Conservation (phyloP, 208 protist genomes). For the Acanthamoeba castellanii region DNA sequence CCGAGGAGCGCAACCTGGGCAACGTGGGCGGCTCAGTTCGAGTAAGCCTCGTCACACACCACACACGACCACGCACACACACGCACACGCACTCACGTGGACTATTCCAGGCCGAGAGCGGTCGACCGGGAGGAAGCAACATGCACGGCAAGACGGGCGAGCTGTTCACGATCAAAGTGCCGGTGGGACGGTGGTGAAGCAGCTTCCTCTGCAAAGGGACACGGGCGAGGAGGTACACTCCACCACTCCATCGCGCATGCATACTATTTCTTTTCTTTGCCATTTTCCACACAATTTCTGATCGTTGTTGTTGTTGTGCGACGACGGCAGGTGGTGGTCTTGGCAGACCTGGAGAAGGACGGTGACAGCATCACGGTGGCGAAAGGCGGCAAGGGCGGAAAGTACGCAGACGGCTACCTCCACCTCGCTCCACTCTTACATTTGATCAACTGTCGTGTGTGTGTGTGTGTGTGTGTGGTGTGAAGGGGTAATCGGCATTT, state of each 20-base stretch:
- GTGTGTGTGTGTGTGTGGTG: not conserved
- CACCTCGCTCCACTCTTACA: not conserved
- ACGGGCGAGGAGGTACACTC: not conserved
- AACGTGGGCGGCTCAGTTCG: not conserved
- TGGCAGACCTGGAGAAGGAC: slow-evolving; percentile 49
- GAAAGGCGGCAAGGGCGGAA: not conserved
- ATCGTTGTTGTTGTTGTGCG: no score
- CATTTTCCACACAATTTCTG: no score
- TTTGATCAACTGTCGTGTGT: not conserved
- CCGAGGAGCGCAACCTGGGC: slow-evolving; percentile 31
- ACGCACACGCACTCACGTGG: no score
- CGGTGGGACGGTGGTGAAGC: slow-evolving; percentile 55
- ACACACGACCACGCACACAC: no score
- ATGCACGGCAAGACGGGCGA: not conserved
- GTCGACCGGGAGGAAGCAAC: slow-evolving; percentile 9
- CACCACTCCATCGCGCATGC: no score
- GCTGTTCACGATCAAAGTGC: not conserved
- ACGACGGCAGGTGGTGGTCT: not conserved
- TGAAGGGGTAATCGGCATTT: not conserved
- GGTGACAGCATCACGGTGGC: not conserved
- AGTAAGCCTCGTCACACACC: not conserved
- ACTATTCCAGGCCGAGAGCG: not conserved
- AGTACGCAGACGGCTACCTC: not conserved
- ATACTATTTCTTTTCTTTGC: no score
- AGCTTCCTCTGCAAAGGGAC: not conserved